phyloP scores from a whole-genome alignment of 2,329 filamentous ascomycete genomes.

The Stemphylium lycopersici region DNA sequence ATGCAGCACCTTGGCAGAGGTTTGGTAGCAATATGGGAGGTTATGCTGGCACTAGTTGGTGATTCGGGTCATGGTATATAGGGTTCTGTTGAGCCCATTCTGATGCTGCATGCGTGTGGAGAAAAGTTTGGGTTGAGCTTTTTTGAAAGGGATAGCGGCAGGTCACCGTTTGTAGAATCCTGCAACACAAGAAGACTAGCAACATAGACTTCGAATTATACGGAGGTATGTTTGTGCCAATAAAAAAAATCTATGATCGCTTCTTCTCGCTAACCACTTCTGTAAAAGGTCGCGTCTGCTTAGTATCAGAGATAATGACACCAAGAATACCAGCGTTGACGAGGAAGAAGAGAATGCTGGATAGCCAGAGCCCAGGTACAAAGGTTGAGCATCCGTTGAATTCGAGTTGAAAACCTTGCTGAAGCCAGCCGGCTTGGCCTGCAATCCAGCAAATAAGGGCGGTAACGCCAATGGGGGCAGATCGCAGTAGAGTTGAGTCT shows the following conservation, averaged over 20 bases:
- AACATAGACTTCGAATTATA: background rate
- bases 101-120: too few relatives aligned
- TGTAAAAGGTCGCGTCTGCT: background rate
- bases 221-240: too few relatives aligned
- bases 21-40: too few relatives aligned
- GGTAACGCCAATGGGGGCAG: conserved; percentile 65
- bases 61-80: too few relatives aligned
- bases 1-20: too few relatives aligned
- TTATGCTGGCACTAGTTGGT: too few relatives aligned
- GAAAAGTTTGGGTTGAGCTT: too few relatives aligned
- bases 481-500: conserved; percentile 71
- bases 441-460: conserved; percentile 76
- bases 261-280: background rate
- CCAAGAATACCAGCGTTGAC: conserved; percentile 89
- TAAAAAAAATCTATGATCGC: background rate
- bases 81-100: too few relatives aligned
- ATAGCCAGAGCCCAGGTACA: conserved; percentile 78
- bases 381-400: conserved; percentile 80
- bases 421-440: conserved; percentile 66
- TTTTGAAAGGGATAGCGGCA: too few relatives aligned
- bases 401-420: conserved; percentile 58
- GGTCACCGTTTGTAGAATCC: too few relatives aligned
- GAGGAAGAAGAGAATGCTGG: conserved; percentile 79
- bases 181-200: background rate
- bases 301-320: conserved; percentile 72